A percentile compares a stretch with the other conserved stretches of the same genome.
Evolutionary conservation across 2,329 filamentous ascomycete genomes (phyloP).

Genomic region (Ceratocystis cubensis): DNA sequence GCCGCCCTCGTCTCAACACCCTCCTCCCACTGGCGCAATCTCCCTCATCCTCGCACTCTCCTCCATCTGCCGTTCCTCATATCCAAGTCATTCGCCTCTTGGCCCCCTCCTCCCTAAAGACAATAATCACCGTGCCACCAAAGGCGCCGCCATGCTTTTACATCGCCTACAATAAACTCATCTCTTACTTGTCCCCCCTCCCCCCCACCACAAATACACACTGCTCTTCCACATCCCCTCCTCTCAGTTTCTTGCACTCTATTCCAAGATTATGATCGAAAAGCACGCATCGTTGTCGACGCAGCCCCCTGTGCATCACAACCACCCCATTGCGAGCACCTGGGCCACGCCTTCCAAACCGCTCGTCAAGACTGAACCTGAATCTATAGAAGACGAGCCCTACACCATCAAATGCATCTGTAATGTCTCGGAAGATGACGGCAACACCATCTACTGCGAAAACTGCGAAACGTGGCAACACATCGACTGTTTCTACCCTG

Average conservation of each 20-base stretch:
- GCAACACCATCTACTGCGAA: conserved; percentile 94
- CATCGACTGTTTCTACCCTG: conserved; percentile 84
- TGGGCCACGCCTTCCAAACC: conserved; percentile 29
- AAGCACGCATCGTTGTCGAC: conserved; percentile 41
- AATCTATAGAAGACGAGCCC: conserved; percentile 53
- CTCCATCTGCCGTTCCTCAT: neutral
- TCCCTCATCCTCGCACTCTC: neutral
- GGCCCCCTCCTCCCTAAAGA: neutral
- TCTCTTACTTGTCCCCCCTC: conserved; percentile 28
- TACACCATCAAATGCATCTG: conserved; percentile 99
- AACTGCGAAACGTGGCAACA: conserved; percentile 96
- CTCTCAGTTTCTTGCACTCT: conserved; percentile 28
- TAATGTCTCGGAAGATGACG: conserved; percentile 85
- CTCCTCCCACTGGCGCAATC: neutral
- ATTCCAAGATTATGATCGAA: conserved; percentile 50
- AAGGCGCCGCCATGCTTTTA: conserved; percentile 48
- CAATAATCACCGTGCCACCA: conserved; percentile 20
- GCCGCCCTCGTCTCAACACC: neutral
- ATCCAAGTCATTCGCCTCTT: neutral
- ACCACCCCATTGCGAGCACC: conserved; percentile 34
- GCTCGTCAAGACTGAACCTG: conserved; percentile 24
- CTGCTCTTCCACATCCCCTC: conserved; percentile 18
- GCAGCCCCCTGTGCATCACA: conserved; percentile 44
- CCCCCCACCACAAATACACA: conserved; percentile 17
- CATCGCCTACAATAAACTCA: conserved; percentile 39